Evolutionary conservation across 176 grass and related monocot species (phyloP).

Genomic region (Oryza coarctata): DNA sequence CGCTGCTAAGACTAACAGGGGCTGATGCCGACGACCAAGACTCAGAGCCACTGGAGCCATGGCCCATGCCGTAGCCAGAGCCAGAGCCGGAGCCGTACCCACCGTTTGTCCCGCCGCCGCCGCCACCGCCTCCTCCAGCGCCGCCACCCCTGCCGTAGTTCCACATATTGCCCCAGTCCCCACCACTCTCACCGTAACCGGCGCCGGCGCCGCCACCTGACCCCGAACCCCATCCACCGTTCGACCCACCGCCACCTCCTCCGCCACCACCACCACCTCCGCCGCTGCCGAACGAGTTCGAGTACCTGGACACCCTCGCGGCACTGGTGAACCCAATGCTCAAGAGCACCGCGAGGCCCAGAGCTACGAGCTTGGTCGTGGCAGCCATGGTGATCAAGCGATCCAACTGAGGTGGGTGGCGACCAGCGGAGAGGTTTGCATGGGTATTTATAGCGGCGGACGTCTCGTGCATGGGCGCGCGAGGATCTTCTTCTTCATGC

Average conservation of each 20-base stretch:
- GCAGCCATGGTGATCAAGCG: constrained; percentile 29
- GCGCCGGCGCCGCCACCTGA: neutral
- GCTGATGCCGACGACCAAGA: neutral
- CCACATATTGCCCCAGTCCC: neutral
- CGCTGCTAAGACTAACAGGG: neutral
- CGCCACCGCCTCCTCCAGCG: constrained; percentile 32
- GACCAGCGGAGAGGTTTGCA: neutral
- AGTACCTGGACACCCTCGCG: constrained; percentile 19
- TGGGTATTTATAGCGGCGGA: constrained; percentile 43
- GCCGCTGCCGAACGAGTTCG: neutral
- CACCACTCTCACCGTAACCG: neutral
- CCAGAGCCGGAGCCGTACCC: constrained; percentile 27
- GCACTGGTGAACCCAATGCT: constrained; percentile 41
- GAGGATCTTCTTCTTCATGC: neutral
- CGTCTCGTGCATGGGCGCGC: constrained; percentile 5
- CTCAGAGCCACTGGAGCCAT: neutral
- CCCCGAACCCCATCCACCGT: constrained; percentile 31
- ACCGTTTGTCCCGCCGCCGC: constrained; percentile 41
- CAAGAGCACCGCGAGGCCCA: constrained; percentile 40
- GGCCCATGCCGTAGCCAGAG: constrained; percentile 20
- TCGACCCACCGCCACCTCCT: neutral
- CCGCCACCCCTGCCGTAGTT: constrained; percentile 14
- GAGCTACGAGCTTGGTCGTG: constrained; percentile 35
- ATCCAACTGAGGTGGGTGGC: constrained; percentile 25
- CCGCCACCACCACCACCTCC: constrained; percentile 11